These are phyloP conservation scores for Pythium volutum DNA, from an alignment of 352 stramenopile species.

Conservation along the genomic window DNA sequence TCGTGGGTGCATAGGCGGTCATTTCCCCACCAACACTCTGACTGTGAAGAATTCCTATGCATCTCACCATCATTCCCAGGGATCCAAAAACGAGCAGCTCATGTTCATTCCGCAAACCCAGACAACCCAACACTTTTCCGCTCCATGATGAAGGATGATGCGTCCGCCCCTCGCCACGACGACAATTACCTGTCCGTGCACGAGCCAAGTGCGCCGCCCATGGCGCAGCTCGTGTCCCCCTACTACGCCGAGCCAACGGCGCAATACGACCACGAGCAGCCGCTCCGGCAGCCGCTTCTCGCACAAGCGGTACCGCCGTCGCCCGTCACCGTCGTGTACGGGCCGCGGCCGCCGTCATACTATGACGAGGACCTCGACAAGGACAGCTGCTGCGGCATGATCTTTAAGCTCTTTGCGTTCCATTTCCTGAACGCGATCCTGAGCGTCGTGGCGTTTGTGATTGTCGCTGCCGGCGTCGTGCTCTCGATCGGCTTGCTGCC, in stretches of 20 bases:
- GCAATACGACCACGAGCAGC: neutral
- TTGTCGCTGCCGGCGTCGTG: constrained; percentile 39
- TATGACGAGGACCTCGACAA: constrained; percentile 21
- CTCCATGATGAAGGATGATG: neutral
- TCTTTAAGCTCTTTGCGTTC: constrained; percentile 55
- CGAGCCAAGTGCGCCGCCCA: constrained; percentile 19
- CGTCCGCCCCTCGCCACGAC: neutral
- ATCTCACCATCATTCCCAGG: too few relatives aligned
- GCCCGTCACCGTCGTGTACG: constrained; percentile 19
- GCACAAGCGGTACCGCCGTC: constrained; percentile 13
- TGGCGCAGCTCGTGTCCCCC: constrained; percentile 24
- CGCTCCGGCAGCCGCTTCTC: constrained; percentile 20
- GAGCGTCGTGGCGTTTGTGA: constrained; percentile 42
- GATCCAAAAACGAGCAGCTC: too few relatives aligned
- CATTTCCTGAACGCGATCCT: constrained; percentile 57
- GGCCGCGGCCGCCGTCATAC: constrained; percentile 4
- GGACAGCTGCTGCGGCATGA: constrained; percentile 34
- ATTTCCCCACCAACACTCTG: too few relatives aligned
- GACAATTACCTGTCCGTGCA: constrained; percentile 21
- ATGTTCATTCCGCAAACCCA: too few relatives aligned
- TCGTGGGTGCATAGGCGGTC: too few relatives aligned
- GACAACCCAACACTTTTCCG: too few relatives aligned
- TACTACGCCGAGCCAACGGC: constrained; percentile 9
- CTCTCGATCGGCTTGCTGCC: constrained; percentile 46
- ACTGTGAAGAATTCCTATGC: too few relatives aligned